Evolutionary conservation across 805 yeast genomes (phyloP).

Genomic region (Brettanomyces naardenensis): DNA sequence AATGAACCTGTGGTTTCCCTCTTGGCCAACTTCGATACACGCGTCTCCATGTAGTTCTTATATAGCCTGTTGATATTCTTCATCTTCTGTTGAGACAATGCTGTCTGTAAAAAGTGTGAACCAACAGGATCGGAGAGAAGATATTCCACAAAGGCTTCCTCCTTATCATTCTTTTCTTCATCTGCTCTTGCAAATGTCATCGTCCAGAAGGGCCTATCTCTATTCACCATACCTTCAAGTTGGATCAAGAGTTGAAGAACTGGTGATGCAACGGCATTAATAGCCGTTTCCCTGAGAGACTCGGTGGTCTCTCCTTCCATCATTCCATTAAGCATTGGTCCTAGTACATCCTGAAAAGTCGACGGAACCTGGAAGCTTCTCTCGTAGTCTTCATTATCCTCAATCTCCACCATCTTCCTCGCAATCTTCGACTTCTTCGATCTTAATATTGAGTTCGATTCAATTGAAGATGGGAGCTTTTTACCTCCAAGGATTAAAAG

Average conservation of each 20-base stretch:
- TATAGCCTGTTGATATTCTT: conserved; percentile 67
- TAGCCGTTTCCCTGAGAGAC: conserved; percentile 60
- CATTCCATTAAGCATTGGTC: conserved; percentile 37
- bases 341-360: conserved; percentile 55
- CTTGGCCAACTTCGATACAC: conserved; percentile 65
- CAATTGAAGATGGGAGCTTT: conserved; percentile 64
- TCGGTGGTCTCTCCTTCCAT: conserved; percentile 32
- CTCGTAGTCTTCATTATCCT: conserved; percentile 66
- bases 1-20: conserved; percentile 82
- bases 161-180: conserved; percentile 47
- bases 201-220: conserved; percentile 66
- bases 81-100: conserved; percentile 55
- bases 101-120: conserved; percentile 78
- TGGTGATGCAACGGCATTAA: conserved; percentile 80
- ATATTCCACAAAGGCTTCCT: conserved; percentile 77
- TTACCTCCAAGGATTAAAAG: conserved; percentile 70
- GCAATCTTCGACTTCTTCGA: conserved; percentile 83
- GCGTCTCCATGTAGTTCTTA: conserved; percentile 60
- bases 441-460: conserved; percentile 64
- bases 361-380: conserved; percentile 62
- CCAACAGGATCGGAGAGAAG: conserved; percentile 86
- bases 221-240: conserved; percentile 73
- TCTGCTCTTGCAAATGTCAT: conserved; percentile 44
- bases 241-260: conserved; percentile 72
- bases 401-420: conserved; percentile 85